Evolutionary conservation across 305 asterid species (phyloP), one percentile per base, ranked within the genome.

Genomic region (Plantago lanceolata): DNA sequence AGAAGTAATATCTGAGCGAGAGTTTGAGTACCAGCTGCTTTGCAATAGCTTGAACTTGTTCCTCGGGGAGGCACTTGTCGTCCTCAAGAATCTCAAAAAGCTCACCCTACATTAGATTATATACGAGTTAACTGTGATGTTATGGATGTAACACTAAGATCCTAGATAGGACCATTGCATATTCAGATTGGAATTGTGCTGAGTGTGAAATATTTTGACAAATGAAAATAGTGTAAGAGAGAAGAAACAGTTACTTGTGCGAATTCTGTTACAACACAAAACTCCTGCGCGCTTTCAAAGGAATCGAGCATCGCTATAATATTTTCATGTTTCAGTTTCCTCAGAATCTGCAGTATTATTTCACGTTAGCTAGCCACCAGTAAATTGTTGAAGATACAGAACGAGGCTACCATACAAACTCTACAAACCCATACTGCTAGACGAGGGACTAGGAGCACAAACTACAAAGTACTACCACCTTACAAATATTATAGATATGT

Each of bases 21-120:
- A 19, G 37, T 48, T 31, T 19, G 19, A 65, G 59, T 86, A 90
- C 97, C 97, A 94, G 78, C 78, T 94, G 99, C 72, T 90, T 94
- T 13, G 99, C 97, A 68, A 94, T 94, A 71, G 96, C 96, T 77
- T 90, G 97, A 65, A 94, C 99, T 84, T 94, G 96, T 75, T 90
- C 95, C 76, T 94, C 96, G 16, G 97, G 99, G 67, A 94, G 99
- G 78, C 94, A 88, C 72, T 90, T 94, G 77, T 94, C 99, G 79
- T 94, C 97, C 80, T 94, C 97, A 17, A 94, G 92, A 85, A 94
- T 84, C 80, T 94, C 99, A 69, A 86, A 94, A 67, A 94, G 94
- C 71, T 94, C 99, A 16, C 99, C 99, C 99, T 94, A 75, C 31
- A 56, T 52, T 70, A 65, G 16, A 21, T 26, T 18, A 40, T 45